phyloP scores from a whole-genome alignment of 2,329 filamentous ascomycete genomes.

The Pyrenophora graminea region DNA sequence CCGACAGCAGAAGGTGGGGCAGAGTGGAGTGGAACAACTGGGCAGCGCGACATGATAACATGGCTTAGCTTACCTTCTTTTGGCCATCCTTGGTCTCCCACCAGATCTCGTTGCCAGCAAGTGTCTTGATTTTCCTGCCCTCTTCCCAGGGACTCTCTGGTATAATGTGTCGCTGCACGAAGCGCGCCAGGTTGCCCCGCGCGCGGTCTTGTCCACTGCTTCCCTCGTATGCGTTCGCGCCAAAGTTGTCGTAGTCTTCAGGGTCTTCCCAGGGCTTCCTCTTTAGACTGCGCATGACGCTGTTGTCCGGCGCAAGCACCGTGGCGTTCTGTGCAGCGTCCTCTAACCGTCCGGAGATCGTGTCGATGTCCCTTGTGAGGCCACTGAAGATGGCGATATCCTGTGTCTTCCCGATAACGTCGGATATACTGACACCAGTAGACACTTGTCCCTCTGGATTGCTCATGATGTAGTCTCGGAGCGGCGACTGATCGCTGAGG shows the following conservation, averaged over 20 bases:
- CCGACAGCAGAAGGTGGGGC: slow-evolving; percentile 5
- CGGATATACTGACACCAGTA: slow-evolving; percentile 69
- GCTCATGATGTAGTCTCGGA: slow-evolving; percentile 36
- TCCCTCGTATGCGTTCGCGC: slow-evolving; percentile 75
- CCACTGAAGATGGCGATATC: slow-evolving; percentile 82
- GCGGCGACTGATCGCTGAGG: slow-evolving; percentile 34
- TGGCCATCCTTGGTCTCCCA: slow-evolving; percentile 75
- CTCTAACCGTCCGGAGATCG: slow-evolving; percentile 70
- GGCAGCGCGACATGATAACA: background rate
- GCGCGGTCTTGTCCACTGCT: slow-evolving; percentile 75
- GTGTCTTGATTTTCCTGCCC: slow-evolving; percentile 66
- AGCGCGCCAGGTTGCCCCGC: slow-evolving; percentile 72
- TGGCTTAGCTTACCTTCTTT: slow-evolving; percentile 60
- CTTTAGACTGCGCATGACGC: slow-evolving; percentile 74
- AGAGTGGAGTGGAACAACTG: background rate
- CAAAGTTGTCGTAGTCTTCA: slow-evolving; percentile 69
- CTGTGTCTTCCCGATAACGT: slow-evolving; percentile 79
- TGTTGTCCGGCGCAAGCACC: slow-evolving; percentile 85
- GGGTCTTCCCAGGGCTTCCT: slow-evolving; percentile 86
- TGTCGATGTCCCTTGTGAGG: slow-evolving; percentile 74
- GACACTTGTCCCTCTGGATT: slow-evolving; percentile 36
- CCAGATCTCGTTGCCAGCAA: slow-evolving; percentile 74
- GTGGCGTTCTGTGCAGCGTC: slow-evolving; percentile 72
- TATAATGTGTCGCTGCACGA: slow-evolving; percentile 86
- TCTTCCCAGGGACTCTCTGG: slow-evolving; percentile 75